Base-by-base conservation (phyloP, 768 basidiomycete genomes). In the Tricholoma matsutake region DNA sequence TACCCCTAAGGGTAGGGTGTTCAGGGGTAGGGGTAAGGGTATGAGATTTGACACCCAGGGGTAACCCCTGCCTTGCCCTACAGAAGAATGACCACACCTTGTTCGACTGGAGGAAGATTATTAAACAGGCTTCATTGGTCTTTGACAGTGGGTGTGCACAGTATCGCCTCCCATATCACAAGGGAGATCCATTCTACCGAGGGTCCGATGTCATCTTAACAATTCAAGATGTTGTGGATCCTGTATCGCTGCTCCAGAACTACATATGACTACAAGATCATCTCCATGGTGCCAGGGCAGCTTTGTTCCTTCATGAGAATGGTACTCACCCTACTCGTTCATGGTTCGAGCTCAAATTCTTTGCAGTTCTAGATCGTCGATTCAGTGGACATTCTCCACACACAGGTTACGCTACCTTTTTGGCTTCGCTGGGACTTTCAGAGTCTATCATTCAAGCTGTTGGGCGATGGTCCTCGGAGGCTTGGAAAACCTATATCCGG, bases 161-260 rank as follows among this genome's bases (percentile, higher is more conserved):
- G 25, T 74, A 73, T 56, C 65, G 58, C 29, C 63, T 74, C 0
- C 72, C 70, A 6, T 74, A 74, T 54, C 71, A 74, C 55, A 74
- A 74, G 47, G 56, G 59, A 2, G 65, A 74, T 55, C 67, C 64
- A 7, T 73, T 74, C 57, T 73, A 67, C 39, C 63, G 54, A 0
- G 71, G 73, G 0, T 68, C 69, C 1, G 63, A 69, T 29, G 62
- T 72, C 32, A 56, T 71, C 0, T 61, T 72, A 16, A 58, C 63
- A 3, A 6, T 14, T 1, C 67, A 70, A 54, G 58, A 64, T 1
- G 52, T 69, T 37, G 67, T 65, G 9, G 57, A 70, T 22, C 62
- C 61, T 6, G 28, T 51, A 14, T 14, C 13, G 5, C 18, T 51
- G 49, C 25, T 51, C 1, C 6, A 3, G 13, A 16, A 29, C 0